Evolutionary conservation across 2,329 filamentous ascomycete species (phyloP).

Genomic region (Cercospora brassicicola): DNA sequence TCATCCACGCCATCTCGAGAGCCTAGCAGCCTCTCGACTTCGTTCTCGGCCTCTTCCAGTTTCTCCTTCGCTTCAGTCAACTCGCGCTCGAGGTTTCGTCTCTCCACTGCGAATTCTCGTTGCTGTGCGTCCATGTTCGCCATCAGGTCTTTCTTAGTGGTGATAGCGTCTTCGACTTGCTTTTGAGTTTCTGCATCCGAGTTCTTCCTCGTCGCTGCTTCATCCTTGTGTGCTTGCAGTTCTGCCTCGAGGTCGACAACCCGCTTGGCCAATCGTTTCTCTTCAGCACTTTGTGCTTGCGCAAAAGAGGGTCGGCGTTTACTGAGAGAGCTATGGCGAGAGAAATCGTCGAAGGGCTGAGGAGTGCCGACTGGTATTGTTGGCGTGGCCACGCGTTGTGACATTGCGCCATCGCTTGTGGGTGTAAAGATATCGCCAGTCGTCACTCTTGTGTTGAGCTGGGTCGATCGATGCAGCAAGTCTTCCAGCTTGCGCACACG

Average conservation of each 20-base stretch:
- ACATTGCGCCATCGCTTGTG: conserved; percentile 27
- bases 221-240: conserved; percentile 71
- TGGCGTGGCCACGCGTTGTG: conserved; percentile 27
- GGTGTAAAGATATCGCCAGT: conserved; percentile 39
- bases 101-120: conserved; percentile 80
- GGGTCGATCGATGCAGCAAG: conserved; percentile 78
- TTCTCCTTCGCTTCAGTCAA: conserved; percentile 72
- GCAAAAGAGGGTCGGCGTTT: conserved; percentile 60
- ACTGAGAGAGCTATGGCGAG: conserved; percentile 29
- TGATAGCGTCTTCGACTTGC: conserved; percentile 80
- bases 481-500: conserved; percentile 89
- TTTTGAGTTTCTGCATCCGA: conserved; percentile 63
- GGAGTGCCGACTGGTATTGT: conserved; percentile 20
- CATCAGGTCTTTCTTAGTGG: conserved; percentile 89
- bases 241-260: conserved; percentile 74
- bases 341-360: conserved; percentile 28
- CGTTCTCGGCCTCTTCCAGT: conserved; percentile 86
- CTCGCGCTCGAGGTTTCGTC: conserved; percentile 78
- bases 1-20: conserved; percentile 77
- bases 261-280: conserved; percentile 61
- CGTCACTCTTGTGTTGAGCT: conserved; percentile 51
- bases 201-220: conserved; percentile 56
- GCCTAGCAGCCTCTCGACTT: conserved; percentile 80
- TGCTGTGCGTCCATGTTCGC: conserved; percentile 92
- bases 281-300: conserved; percentile 62